Base-by-base conservation (phyloP, 768 basidiomycete genomes). In the Trametes maxima region DNA sequence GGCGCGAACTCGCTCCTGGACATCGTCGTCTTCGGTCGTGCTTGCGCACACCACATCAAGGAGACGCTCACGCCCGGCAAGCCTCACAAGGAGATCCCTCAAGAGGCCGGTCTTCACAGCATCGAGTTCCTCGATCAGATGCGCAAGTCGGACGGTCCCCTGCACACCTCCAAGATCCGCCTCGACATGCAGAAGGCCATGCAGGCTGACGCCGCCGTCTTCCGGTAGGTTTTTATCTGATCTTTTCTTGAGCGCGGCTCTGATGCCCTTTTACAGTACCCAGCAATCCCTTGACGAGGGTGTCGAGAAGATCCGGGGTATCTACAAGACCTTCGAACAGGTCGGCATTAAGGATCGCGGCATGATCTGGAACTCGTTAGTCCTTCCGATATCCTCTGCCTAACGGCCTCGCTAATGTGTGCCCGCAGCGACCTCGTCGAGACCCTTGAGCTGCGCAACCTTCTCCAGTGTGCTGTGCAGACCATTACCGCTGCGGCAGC, bases 361-460 rank as follows among this genome's bases (percentile, higher is more conserved):
- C 77, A 92, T 98, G 95, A 97, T 98, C 76, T 99, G 96, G 97
- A 98, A 98, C 80, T 93, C 94, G 95, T 96, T 70, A 64, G 93
- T 76, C 14, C 72, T 11, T 17, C 10, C 46, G n/a, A 2, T 10
- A 10, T 24, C 36, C 52, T 39, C 40, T 63, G 16, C 14, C 14
- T 24, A 7, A 4, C 7, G 11, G 19, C 2, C 3, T 22, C 11
- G 14, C 51, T 52, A 21, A 52, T 19, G 51, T 6, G 21, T 1
- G 12, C 1, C n/a, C 2, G 2, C 67, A 95, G 94, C 67, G 97
- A 99, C 74, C 88, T 99, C 60, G 83, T 98, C 63, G 97, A 99
- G 79, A 98, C 95, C 11, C 84, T 98, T 56, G 97, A 99, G 75
- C 88, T 98, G 42, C 90, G 95, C 74, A 99, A 98, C 78, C 80